phyloP scores from a whole-genome alignment of 306 rosid species.

The Herpetospermum pedunculosum region DNA sequence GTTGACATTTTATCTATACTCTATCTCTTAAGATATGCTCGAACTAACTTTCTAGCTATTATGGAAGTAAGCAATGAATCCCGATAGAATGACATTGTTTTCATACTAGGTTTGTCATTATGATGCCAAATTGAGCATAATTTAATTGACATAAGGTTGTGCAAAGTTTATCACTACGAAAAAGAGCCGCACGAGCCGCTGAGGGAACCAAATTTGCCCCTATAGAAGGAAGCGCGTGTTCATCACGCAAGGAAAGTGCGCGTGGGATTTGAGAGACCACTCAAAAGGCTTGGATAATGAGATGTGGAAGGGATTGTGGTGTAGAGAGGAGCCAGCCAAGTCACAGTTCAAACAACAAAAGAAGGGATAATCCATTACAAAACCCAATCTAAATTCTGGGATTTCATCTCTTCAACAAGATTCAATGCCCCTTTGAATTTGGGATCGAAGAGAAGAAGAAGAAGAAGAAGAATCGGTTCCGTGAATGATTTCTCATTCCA shows the following conservation, averaged over 20 bases:
- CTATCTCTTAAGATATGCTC: too few species aligned
- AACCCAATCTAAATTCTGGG: background rate
- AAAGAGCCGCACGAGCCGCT: too few species aligned
- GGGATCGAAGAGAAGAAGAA: background rate
- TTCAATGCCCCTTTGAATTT: background rate
- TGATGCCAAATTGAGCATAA: too few species aligned
- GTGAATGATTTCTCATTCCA: background rate
- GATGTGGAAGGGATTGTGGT: slow-evolving; percentile 6
- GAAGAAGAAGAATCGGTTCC: background rate
- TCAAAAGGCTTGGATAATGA: background rate
- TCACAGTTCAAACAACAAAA: background rate
- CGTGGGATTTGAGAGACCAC: background rate
- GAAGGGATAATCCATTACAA: background rate
- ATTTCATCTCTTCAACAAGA: background rate
- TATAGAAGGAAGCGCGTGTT: slow-evolving; percentile 5
- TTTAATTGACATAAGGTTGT: too few species aligned
- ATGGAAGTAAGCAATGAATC: too few species aligned
- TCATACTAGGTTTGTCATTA: too few species aligned
- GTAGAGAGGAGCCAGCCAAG: slow-evolving; percentile 1
- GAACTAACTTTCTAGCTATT: too few species aligned
- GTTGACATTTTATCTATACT: too few species aligned
- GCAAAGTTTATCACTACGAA: too few species aligned
- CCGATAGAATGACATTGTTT: too few species aligned
- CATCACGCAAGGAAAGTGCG: background rate
- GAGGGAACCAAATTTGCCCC: too few species aligned